A percentile compares a stretch with the other conserved stretches of the same genome.
These are phyloP conservation scores for Pseudogymnoascus sp. DNA, from an alignment of 2,329 filamentous ascomycete genomes.

Conservation along the genomic window DNA sequence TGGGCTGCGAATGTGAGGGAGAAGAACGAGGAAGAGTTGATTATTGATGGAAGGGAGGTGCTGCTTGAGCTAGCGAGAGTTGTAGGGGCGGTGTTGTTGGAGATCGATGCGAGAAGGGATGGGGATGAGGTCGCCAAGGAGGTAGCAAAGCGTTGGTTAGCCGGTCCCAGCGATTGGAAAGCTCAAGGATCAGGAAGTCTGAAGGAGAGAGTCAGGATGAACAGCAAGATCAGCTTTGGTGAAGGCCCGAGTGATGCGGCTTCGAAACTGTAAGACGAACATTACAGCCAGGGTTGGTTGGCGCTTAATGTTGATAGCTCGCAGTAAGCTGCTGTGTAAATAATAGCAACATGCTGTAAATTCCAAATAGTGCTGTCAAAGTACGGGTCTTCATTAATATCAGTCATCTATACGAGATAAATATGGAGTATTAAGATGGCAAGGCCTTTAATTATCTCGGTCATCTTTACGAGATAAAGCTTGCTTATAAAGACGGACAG, in stretches of 20 bases:
- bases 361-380: background rate
- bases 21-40: constrained; percentile 25
- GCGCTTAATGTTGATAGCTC: background rate
- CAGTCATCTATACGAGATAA: background rate
- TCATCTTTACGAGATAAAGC: background rate
- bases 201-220: background rate
- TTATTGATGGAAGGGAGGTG: constrained; percentile 24
- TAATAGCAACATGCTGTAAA: background rate
- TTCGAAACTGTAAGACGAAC: background rate
- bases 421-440: background rate
- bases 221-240: constrained; percentile 3
- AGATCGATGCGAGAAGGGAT: constrained; percentile 28
- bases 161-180: constrained; percentile 9
- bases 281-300: background rate
- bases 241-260: background rate
- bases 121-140: constrained; percentile 25
- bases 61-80: constrained; percentile 27
- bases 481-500: background rate
- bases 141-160: constrained; percentile 21
- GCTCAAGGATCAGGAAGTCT: background rate
- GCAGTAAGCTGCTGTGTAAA: background rate
- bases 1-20: constrained; percentile 14
- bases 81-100: constrained; percentile 26
- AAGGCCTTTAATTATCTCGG: background rate
- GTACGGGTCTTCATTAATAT: background rate